Conservation (phyloP, 371 early-diverging fungal genomes). For the Zopfochytrium polystomum region DNA sequence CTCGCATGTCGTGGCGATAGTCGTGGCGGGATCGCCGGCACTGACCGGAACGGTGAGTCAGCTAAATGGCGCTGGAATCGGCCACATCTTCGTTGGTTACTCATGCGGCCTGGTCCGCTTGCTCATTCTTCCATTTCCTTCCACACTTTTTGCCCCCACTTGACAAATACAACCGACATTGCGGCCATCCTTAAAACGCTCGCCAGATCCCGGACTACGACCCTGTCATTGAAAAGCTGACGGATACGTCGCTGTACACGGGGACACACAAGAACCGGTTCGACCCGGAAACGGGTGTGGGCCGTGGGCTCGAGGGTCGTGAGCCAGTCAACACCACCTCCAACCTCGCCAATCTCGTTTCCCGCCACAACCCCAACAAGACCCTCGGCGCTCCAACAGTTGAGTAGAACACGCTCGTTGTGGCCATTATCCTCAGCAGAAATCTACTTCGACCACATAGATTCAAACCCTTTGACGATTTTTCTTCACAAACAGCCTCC, state of each 20-base stretch:
- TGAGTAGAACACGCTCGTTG: too few relatives aligned
- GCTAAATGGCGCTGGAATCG: too few relatives aligned
- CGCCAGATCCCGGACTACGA: constrained; percentile 32
- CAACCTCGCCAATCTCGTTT: constrained; percentile 26
- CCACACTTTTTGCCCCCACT: neutral
- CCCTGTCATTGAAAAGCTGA: constrained; percentile 37
- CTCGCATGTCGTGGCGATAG: constrained; percentile 17
- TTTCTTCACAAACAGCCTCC: too few relatives aligned
- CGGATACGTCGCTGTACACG: constrained; percentile 45
- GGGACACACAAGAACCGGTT: constrained; percentile 51
- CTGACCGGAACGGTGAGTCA: constrained; percentile 23
- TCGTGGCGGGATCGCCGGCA: constrained; percentile 9
- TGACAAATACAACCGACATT: neutral
- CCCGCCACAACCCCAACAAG: constrained; percentile 28
- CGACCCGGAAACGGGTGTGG: constrained; percentile 43
- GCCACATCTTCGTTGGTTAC: too few relatives aligned
- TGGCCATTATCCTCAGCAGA: too few relatives aligned
- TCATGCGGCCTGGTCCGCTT: too few relatives aligned
- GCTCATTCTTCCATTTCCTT: neutral
- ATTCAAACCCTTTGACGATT: too few relatives aligned
- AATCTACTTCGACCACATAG: too few relatives aligned
- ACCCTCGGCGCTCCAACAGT: constrained; percentile 24
- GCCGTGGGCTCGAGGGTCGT: constrained; percentile 41
- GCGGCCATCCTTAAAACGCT: too few relatives aligned
- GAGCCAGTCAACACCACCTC: constrained; percentile 27